Evolutionary conservation across 805 yeast species (phyloP), one percentile per base, ranked within the genome.

Genomic region (Hemisphaericaspora nanyangensis): DNA sequence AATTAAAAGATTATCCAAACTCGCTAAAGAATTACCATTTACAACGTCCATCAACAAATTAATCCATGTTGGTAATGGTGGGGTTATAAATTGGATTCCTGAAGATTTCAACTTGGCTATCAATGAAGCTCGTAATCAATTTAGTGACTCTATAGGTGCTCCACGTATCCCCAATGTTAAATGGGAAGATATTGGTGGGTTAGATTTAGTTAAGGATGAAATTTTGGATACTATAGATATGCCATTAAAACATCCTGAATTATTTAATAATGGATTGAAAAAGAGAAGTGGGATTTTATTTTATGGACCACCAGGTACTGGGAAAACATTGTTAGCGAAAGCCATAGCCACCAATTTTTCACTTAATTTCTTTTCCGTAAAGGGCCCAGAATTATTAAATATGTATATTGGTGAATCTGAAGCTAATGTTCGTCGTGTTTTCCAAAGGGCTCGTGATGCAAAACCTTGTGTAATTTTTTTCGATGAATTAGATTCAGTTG

Each of bases 391-490:
- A 61, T 71, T 93, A 42, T 71, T 93, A 51, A 93, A 93, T 59
- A 93, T 91, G 98, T 93, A 93, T 60, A 91, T 93, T 62, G 99
- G 99, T 59, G 99, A 93, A 62, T 86, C 96, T 2, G 99, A 93
- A 62, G 96, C 98, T 12, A 93, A 93, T 60, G 98, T 93, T 13
- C 79, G 99, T 43, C 75, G 87, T 37, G 96, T 93, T 1, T 93
- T 93, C 61, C 96, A 91, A 60, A 80, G 76, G 49, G 98, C 98
- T 0, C 72, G 98, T 39, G 99, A 93, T 61, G 96, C 98, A 11
- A 85, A 83, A 57, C 99, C 99, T 1, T 93, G 99, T 69, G 97
- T 93, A 15, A 89, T 93, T 13, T 93, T 93, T 61, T 93, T 93
- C 56, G 99, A 93, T 65, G 99, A 93, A 64, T 73, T 93, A 62